phyloP scores from a whole-genome alignment of 2,329 filamentous ascomycete species.

The Exophiala dermatitidis region DNA sequence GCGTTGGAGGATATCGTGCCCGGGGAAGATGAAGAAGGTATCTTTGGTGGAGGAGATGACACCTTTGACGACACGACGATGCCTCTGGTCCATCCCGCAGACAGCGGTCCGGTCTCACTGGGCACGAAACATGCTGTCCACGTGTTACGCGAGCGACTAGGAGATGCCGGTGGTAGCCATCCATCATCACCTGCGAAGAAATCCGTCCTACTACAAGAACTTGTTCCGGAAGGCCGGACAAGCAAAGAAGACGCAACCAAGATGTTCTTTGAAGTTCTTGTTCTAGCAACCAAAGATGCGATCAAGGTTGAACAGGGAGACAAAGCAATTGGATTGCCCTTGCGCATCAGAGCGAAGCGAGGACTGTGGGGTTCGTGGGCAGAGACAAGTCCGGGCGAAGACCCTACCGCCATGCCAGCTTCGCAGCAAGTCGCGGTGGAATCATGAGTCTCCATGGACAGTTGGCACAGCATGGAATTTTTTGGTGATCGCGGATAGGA shows the following conservation, averaged over 20 bases:
- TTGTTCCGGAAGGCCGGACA: constrained; percentile 74
- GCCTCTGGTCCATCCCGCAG: constrained; percentile 69
- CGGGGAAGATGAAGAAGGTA: constrained; percentile 43
- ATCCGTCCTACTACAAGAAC: constrained; percentile 79
- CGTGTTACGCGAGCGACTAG: constrained; percentile 81
- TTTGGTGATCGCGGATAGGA: too few relatives aligned
- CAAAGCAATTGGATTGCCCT: constrained; percentile 64
- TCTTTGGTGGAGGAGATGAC: constrained; percentile 41
- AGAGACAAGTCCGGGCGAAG: constrained; percentile 46
- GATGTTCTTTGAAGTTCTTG: constrained; percentile 98
- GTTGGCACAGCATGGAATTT: too few relatives aligned
- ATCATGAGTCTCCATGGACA: background rate
- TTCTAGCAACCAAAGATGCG: constrained; percentile 94
- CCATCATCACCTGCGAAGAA: constrained; percentile 66
- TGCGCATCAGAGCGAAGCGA: constrained; percentile 80
- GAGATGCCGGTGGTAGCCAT: constrained; percentile 59
- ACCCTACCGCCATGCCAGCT: constrained; percentile 16
- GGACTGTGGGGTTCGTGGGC: constrained; percentile 98
- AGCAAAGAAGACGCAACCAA: constrained; percentile 89
- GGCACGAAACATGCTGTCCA: constrained; percentile 96
- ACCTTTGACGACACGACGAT: constrained; percentile 73
- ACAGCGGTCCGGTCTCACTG: constrained; percentile 78
- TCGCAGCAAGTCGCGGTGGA: constrained; percentile 14
- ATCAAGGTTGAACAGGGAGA: constrained; percentile 88
- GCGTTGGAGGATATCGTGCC: constrained; percentile 39